A percentile compares a stretch with the other conserved stretches of the same genome.
Evolutionary conservation across 1,284 basidiomycete genomes (phyloP).

Genomic region (Ganoderma multipileum): DNA sequence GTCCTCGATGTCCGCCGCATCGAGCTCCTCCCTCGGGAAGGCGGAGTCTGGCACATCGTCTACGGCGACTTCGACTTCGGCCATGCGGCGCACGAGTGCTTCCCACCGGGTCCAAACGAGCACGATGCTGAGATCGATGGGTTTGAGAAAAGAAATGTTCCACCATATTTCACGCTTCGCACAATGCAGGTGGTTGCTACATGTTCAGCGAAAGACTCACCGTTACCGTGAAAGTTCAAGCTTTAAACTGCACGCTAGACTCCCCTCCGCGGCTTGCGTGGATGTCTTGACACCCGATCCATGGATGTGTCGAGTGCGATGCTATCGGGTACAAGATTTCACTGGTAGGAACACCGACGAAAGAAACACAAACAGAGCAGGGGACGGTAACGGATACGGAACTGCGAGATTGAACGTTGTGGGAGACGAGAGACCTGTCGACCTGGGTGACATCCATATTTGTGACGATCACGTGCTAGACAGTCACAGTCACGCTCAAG

Average conservation of each 20-base stretch:
- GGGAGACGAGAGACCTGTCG: not conserved
- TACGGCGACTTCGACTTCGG: not conserved
- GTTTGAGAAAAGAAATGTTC: too few species aligned
- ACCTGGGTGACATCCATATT: too few species aligned
- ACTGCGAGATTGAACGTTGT: too few species aligned
- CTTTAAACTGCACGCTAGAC: not conserved
- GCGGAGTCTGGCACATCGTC: not conserved
- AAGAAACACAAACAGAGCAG: not conserved
- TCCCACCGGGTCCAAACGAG: too few species aligned
- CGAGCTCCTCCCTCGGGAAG: not conserved
- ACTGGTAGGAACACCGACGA: not conserved
- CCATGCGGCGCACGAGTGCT: not conserved
- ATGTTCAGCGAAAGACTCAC: not conserved
- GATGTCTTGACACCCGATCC: too few species aligned
- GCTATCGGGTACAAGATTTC: not conserved
- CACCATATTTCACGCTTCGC: not conserved
- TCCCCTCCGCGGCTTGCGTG: too few species aligned
- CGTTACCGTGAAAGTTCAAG: not conserved
- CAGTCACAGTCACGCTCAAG: not conserved
- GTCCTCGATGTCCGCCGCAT: not conserved
- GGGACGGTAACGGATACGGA: not conserved
- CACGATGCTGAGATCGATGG: too few species aligned
- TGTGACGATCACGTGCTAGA: not conserved
- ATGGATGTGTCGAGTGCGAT: not conserved
- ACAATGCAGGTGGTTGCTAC: not conserved